Evolutionary conservation across 768 basidiomycete genomes (phyloP), one percentile per base, ranked within the genome.

Genomic region (Leucogyrophana mollusca): DNA sequence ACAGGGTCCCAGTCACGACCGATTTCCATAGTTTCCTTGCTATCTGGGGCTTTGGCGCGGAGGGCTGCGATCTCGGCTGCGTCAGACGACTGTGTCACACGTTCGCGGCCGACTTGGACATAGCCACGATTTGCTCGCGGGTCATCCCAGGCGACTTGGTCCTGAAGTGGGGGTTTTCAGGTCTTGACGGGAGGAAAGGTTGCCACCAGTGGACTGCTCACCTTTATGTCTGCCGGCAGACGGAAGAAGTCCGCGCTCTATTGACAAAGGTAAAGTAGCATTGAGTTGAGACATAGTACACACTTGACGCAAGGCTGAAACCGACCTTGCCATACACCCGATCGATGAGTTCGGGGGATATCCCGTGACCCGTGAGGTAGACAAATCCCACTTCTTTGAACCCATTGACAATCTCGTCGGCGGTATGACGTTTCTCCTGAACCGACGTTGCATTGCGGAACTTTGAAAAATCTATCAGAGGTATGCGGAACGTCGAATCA

Each of bases 1-100:
- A 67, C 73, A 13, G 76, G 70, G 53, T 88, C 89, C 81, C 85
- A 87, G 47, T 94, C 90, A 20, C 86, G 76, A 23, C 92, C 90
- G 36, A 94, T 92, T 63, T 94, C 91, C 83, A 94, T 90, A 7
- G 81, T 73, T 64, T 94, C 90, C 64, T 91, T 90, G 67, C 68
- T 81, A 59, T 91, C 90, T 0, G 91, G 90, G 0, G 90, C 82
- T 49, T 80, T 82, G 47, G 68, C 71, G n/a, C 91, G 82, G 17
- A 93, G 68, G 35, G 73, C 64, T 36, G 82, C 84, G 54, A 94
- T 92, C 67, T 90, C 89, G 14, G 72, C 65, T 9, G 80, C 74
- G 63, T 90, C 80, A 24, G 75, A 69, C 20, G 84, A 83, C 50
- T 87, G 85, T 0, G 87, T 88, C 22, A 90, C 85, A 25, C 86